Evolutionary conservation across 73 alveolate genomes (phyloP).

Genomic region (Blepharisma japonicum): DNA sequence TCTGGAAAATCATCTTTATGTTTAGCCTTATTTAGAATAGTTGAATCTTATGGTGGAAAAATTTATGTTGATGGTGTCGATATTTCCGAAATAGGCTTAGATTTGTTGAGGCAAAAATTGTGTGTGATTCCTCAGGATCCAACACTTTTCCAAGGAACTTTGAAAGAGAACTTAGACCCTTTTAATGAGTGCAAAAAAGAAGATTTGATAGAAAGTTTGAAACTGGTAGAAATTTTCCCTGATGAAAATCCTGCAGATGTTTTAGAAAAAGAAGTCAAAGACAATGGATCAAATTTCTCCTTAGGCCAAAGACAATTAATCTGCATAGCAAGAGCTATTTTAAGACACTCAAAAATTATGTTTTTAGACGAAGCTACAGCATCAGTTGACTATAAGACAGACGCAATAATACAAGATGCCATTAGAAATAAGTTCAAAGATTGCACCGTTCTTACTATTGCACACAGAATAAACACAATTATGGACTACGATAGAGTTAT

Average conservation of each 20-base stretch:
- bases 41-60: constrained; percentile 59
- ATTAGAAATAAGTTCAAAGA: constrained; percentile 71
- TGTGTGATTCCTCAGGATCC: constrained; percentile 57
- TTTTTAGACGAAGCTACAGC: constrained; percentile 98
- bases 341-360: constrained; percentile 66
- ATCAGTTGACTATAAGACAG: constrained; percentile 90
- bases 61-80: constrained; percentile 85
- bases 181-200: constrained; percentile 36
- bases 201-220: constrained; percentile 45
- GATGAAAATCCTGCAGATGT: constrained; percentile 48
- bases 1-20: constrained; percentile 57
- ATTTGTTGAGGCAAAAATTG: constrained; percentile 65
- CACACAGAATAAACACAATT: constrained; percentile 92
- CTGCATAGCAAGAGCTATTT: constrained; percentile 71
- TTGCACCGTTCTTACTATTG: constrained; percentile 86
- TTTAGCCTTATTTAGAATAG: constrained; percentile 74
- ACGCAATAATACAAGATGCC: constrained; percentile 70
- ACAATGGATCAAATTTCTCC: constrained; percentile 60
- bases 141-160: constrained; percentile 46
- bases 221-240: constrained; percentile 69
- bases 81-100: constrained; percentile 61
- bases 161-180: constrained; percentile 62
- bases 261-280: constrained; percentile 56
- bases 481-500: constrained; percentile 78
- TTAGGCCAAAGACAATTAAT: constrained; percentile 73